A percentile compares a stretch with the other conserved stretches of the same genome.
These are phyloP conservation scores for Boletus eberwhitei DNA, from an alignment of 768 basidiomycete genomes.

Conservation along the genomic window DNA sequence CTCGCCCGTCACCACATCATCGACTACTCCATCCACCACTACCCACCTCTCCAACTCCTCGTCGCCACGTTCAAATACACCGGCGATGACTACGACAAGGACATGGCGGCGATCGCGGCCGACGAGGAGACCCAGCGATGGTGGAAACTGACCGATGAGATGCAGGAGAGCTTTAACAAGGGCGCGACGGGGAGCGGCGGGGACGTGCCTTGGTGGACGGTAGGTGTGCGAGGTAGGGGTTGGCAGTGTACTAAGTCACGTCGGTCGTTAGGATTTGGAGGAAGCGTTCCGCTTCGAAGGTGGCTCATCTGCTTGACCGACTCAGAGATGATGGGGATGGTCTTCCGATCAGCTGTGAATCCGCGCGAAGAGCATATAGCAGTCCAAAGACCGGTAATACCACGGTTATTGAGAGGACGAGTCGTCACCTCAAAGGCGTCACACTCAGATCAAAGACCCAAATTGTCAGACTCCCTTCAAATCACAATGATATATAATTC, in stretches of 20 bases:
- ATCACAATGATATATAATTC: not conserved
- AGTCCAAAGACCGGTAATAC: not conserved
- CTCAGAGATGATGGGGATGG: too few species aligned
- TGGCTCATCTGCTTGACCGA: conserved; percentile 5
- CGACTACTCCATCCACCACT: conserved; percentile 77
- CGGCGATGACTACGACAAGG: conserved; percentile 58
- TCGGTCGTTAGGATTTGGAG: conserved; percentile 42
- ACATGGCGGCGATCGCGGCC: conserved; percentile 62
- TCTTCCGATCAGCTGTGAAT: not conserved
- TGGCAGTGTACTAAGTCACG: not conserved
- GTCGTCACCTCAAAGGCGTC: not conserved
- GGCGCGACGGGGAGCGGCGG: conserved; percentile 68
- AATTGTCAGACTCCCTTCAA: not conserved
- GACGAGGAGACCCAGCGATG: conserved; percentile 70
- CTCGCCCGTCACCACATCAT: conserved; percentile 59
- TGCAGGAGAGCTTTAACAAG: conserved; percentile 75
- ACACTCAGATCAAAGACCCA: not conserved
- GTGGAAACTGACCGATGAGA: conserved; percentile 73
- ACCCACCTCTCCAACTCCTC: conserved; percentile 59
- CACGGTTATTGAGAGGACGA: not conserved
- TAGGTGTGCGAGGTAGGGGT: conserved; percentile 23
- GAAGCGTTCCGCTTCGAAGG: conserved; percentile 75
- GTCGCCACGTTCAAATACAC: conserved; percentile 78
- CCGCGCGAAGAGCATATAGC: not conserved
- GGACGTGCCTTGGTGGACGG: conserved; percentile 70